phyloP scores from a whole-genome alignment of 129 eudicot genomes.

The Dittrichia graveolens region DNA sequence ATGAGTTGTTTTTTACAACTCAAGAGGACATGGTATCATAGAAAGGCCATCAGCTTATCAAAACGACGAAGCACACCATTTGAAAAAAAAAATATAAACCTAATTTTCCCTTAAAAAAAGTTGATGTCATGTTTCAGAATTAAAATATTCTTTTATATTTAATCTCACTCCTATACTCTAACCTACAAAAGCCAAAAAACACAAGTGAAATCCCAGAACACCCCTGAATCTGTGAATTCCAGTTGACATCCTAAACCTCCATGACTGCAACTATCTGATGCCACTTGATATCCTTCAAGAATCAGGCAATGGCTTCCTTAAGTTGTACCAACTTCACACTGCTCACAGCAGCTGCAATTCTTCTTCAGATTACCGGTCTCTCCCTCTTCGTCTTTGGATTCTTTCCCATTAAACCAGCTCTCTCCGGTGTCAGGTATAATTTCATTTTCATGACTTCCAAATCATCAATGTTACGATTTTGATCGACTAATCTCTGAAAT shows the following conservation, averaged over 20 bases:
- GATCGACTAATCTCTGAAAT: neutral
- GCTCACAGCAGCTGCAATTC: constrained; percentile 49
- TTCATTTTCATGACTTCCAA: neutral
- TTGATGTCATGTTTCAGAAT: too few relatives aligned
- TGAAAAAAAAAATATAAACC: too few relatives aligned
- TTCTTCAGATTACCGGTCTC: constrained; percentile 65
- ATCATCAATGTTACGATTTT: neutral
- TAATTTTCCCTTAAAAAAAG: too few relatives aligned
- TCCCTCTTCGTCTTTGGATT: constrained; percentile 79
- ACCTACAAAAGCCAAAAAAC: too few relatives aligned
- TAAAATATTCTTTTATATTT: too few relatives aligned
- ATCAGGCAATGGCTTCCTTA: constrained; percentile 36
- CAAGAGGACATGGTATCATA: too few relatives aligned
- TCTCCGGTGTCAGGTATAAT: constrained; percentile 71
- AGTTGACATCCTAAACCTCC: constrained; percentile 6
- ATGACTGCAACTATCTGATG: constrained; percentile 2
- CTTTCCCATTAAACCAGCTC: constrained; percentile 88
- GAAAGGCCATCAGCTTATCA: too few relatives aligned
- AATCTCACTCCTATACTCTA: too few relatives aligned
- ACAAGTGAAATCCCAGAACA: too few relatives aligned
- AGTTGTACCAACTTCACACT: constrained; percentile 57
- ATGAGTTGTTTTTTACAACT: too few relatives aligned
- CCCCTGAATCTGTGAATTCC: neutral
- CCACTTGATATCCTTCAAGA: neutral
- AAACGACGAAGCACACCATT: too few relatives aligned